phyloP scores from a whole-genome alignment of 2,329 filamentous ascomycete genomes.

The Pochonia chlamydosporia region DNA sequence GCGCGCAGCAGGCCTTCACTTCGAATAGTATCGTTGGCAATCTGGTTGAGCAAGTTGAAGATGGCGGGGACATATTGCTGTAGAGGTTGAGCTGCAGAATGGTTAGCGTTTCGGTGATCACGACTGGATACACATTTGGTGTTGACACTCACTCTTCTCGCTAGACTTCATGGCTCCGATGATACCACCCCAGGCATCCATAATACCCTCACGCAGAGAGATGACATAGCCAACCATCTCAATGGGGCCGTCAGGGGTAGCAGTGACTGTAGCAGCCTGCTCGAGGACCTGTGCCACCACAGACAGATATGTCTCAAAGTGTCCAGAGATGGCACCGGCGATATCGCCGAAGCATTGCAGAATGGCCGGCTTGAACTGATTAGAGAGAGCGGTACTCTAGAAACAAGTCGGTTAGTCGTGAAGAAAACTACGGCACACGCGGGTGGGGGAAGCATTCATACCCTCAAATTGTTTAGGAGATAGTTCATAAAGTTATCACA shows the following conservation, averaged over 20 bases:
- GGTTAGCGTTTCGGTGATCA: slow-evolving; percentile 18
- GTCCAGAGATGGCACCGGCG: slow-evolving; percentile 83
- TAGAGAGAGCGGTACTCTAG: slow-evolving; percentile 76
- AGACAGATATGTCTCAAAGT: slow-evolving; percentile 88
- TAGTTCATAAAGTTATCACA: slow-evolving; percentile 99
- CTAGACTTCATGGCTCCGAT: slow-evolving; percentile 88
- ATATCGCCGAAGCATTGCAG: slow-evolving; percentile 98
- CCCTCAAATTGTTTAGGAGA: slow-evolving; percentile 82
- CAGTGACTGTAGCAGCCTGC: slow-evolving; percentile 80
- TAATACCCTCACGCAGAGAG: slow-evolving; percentile 91
- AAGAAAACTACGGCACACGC: not conserved
- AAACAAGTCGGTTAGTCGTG: slow-evolving; percentile 5
- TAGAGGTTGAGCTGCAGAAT: slow-evolving; percentile 55
- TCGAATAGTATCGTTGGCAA: slow-evolving; percentile 77
- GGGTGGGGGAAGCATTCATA: slow-evolving; percentile 34
- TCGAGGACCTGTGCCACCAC: slow-evolving; percentile 92
- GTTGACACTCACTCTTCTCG: slow-evolving; percentile 59
- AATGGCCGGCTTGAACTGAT: slow-evolving; percentile 97
- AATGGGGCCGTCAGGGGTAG: slow-evolving; percentile 73
- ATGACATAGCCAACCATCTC: slow-evolving; percentile 98
- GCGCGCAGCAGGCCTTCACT: slow-evolving; percentile 88
- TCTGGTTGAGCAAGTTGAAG: slow-evolving; percentile 77
- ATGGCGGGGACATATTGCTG: slow-evolving; percentile 77
- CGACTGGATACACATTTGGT: not conserved
- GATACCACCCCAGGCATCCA: slow-evolving; percentile 98